Base-by-base conservation (phyloP, 2,329 filamentous ascomycete species). In the Parastagonospora nodorum region DNA sequence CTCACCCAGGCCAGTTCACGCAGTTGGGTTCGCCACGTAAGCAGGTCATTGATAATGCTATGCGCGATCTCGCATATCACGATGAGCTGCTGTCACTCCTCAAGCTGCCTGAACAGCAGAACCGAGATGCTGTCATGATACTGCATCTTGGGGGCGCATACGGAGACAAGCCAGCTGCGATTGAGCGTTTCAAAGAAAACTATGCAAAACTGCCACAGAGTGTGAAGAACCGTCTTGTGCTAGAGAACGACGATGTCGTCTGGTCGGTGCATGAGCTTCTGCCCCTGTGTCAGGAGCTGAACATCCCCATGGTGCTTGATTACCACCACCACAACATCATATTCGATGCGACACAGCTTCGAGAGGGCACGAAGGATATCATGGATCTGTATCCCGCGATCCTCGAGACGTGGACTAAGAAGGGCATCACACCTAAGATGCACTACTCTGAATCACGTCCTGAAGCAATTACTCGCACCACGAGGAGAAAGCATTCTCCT, bases 311-410 rank as follows among this genome's bases (percentile, higher is more conserved):
- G 0, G 92, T 96, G 1, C 85, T 97, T 9, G 93, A 97, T 72
- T 97, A 85, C 61, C 93, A 97, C 67, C 93, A 97, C 63, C 90
- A 97, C 78, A 97, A 97, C 71, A 97, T 97, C 61, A 77, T 96
- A 8, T 96, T 96, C 64, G 89, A 96, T 68, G 67, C 82, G 0
- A 79, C 78, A 5, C 75, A 88, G 60, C 77, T 95, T 40, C 86
- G 92, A 2, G 92, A 96, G 74, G 92, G 92, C 1, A 96, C 92
- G 0, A 79, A 84, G 15, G 92, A 96, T 61, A 91, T 97, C 57
- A 86, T 88, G 42, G 73, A 79, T 1, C 76, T 96, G 0, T 94
- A 84, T 54, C 86, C 87, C 0, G 85, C 88, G 4, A 97, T 97
- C 64, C 81, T 83, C 37, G 85, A 87, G 2, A 97, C 91, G 0